Conservation (phyloP, 371 early-diverging fungal genomes). For the Actinomortierella ambigua region DNA sequence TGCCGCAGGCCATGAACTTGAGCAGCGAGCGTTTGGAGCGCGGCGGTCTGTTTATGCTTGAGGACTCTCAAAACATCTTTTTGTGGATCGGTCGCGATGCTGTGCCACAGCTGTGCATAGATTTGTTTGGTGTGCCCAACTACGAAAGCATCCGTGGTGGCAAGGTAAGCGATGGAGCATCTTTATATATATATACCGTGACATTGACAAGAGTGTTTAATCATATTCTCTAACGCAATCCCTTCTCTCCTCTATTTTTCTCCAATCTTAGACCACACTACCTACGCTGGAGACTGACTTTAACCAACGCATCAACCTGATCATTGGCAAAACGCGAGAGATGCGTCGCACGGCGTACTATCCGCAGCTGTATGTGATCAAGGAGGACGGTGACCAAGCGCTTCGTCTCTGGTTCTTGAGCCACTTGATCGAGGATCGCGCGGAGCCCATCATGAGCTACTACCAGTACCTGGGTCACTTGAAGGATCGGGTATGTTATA, state of each 20-base stretch:
- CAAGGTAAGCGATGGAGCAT: conserved; percentile 46
- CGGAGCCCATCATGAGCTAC: conserved; percentile 83
- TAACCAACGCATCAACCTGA: conserved; percentile 60
- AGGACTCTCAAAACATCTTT: conserved; percentile 82
- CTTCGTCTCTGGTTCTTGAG: conserved; percentile 84
- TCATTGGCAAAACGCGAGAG: conserved; percentile 63
- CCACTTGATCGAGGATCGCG: conserved; percentile 91
- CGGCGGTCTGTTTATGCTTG: conserved; percentile 85
- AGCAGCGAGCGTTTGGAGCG: conserved; percentile 85
- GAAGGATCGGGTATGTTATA: conserved; percentile 63
- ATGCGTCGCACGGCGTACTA: conserved; percentile 65
- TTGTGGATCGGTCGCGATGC: conserved; percentile 88
- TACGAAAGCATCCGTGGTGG: conserved; percentile 67
- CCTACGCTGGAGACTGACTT: conserved; percentile 63
- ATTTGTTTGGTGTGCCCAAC: conserved; percentile 68
- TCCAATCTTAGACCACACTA: conserved; percentile 48
- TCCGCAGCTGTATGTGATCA: conserved; percentile 76
- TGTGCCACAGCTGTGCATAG: conserved; percentile 73
- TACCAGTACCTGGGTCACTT: conserved; percentile 77
- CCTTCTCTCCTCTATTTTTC: not conserved
- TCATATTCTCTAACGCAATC: not conserved
- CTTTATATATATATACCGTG: not conserved
- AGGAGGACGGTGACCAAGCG: conserved; percentile 92
- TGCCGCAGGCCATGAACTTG: conserved; percentile 81
- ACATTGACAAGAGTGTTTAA: not conserved